A percentile compares a stretch with the other conserved stretches of the same genome.
Conservation (phyloP, 1,139 yeast species). For the Taphrina flavorubra region DNA sequence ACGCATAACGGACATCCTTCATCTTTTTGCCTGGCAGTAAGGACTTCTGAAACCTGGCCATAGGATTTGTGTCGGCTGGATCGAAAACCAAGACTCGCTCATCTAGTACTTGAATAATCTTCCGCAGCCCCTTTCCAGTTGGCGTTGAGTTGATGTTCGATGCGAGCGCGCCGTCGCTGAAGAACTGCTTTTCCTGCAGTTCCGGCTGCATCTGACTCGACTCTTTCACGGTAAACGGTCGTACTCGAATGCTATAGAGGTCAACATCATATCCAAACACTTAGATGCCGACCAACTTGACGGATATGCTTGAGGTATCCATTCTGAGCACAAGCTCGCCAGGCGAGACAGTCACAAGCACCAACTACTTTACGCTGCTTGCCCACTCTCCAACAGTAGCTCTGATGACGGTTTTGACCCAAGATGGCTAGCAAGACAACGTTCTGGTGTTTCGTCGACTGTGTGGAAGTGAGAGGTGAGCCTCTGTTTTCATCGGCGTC, state of each 20-base stretch:
- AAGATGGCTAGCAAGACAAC: background rate
- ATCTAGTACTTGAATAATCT: slow-evolving; percentile 81
- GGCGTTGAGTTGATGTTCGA: slow-evolving; percentile 47
- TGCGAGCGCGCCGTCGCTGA: slow-evolving; percentile 65
- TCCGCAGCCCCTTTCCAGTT: slow-evolving; percentile 65
- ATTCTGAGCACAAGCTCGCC: slow-evolving; percentile 13
- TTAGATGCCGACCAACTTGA: slow-evolving; percentile 14
- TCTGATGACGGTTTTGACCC: too few relatives aligned
- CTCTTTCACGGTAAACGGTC: slow-evolving; percentile 78
- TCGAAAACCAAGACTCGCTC: slow-evolving; percentile 88
- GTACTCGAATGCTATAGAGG: slow-evolving; percentile 57
- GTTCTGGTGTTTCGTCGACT: background rate
- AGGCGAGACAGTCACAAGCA: background rate
- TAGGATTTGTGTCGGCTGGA: slow-evolving; percentile 78
- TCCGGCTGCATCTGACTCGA: slow-evolving; percentile 53
- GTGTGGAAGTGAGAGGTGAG: slow-evolving; percentile 1
- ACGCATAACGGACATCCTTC: slow-evolving; percentile 51
- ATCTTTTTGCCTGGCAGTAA: slow-evolving; percentile 54
- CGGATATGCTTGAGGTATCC: slow-evolving; percentile 39
- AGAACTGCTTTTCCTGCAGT: slow-evolving; percentile 54
- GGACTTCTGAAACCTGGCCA: slow-evolving; percentile 64
- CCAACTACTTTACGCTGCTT: background rate
- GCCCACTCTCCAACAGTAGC: too few relatives aligned
- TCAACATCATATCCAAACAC: background rate
- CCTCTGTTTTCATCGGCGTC: slow-evolving; percentile 20